phyloP scores from a whole-genome alignment of 2,329 filamentous ascomycete species.

The Microdochium nivale region DNA sequence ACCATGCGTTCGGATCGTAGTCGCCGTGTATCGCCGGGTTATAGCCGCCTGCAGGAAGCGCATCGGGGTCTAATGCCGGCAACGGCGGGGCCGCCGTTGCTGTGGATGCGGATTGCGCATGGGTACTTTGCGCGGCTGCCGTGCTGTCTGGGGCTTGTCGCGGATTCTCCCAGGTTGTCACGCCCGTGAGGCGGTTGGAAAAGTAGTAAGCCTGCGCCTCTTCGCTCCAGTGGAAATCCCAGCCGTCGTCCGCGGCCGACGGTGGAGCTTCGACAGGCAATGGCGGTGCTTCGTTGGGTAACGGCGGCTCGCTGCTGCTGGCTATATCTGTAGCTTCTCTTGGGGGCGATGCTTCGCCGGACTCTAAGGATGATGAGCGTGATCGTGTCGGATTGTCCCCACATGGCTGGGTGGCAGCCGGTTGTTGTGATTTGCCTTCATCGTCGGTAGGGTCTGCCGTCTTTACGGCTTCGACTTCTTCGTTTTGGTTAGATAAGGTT shows the following conservation, averaged over 20 bases:
- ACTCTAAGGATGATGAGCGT: slow-evolving; percentile 5
- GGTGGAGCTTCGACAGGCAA: slow-evolving; percentile 19
- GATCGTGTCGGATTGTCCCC: slow-evolving; percentile 3
- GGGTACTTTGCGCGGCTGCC: slow-evolving; percentile 13
- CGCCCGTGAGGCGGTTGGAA: slow-evolving; percentile 69
- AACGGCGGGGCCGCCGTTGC: slow-evolving; percentile 15
- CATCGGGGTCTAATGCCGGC: slow-evolving; percentile 24
- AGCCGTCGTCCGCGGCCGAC: slow-evolving; percentile 59
- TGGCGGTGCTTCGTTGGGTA: slow-evolving; percentile 27
- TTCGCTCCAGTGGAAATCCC: slow-evolving; percentile 73
- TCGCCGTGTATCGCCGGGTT: slow-evolving; percentile 94
- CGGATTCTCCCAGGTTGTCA: slow-evolving; percentile 81
- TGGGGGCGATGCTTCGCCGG: slow-evolving; percentile 11
- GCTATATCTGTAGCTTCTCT: slow-evolving; percentile 5
- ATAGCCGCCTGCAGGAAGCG: slow-evolving; percentile 60
- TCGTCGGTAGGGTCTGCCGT: neutral
- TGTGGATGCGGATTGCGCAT: slow-evolving; percentile 12
- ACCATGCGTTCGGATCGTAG: slow-evolving; percentile 94
- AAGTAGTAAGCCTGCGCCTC: slow-evolving; percentile 68
- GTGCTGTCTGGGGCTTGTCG: slow-evolving; percentile 47
- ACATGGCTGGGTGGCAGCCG: neutral
- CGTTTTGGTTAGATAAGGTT: neutral
- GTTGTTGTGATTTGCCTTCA: neutral
- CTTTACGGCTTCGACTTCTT: neutral
- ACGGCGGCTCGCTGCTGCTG: slow-evolving; percentile 20